These are phyloP conservation scores for Ceratobasidium sp. DNA, from an alignment of 1,284 basidiomycete genomes.

Conservation along the genomic window DNA sequence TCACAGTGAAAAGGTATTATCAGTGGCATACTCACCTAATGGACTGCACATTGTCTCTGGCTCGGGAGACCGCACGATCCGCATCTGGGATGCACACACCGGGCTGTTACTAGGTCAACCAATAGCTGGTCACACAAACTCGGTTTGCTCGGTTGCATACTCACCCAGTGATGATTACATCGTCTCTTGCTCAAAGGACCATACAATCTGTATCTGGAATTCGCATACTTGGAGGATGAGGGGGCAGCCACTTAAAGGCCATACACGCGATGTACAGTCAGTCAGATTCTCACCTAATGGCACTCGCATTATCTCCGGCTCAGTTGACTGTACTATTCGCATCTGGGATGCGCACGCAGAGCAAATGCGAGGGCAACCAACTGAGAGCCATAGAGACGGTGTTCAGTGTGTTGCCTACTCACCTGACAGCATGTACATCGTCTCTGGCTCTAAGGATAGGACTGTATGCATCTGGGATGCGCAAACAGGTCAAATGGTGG, in stretches of 20 bases:
- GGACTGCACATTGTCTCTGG: slow-evolving; percentile 14
- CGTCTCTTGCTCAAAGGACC: slow-evolving; percentile 15
- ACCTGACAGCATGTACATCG: too few species aligned
- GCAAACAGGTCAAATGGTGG: too few species aligned
- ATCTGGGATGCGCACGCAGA: slow-evolving; percentile 18
- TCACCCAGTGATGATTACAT: slow-evolving; percentile 15
- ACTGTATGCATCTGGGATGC: too few species aligned
- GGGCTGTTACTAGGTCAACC: background rate
- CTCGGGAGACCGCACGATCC: slow-evolving; percentile 13
- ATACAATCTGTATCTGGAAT: slow-evolving; percentile 29
- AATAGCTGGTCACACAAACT: slow-evolving; percentile 3
- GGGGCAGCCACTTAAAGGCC: slow-evolving; percentile 23
- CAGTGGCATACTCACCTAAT: slow-evolving; percentile 39
- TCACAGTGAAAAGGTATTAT: too few species aligned
- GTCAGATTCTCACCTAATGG: slow-evolving; percentile 26
- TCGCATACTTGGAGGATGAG: background rate
- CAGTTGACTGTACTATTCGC: slow-evolving; percentile 25
- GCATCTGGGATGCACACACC: slow-evolving; percentile 8
- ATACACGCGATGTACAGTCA: slow-evolving; percentile 17
- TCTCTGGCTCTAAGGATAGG: too few species aligned
- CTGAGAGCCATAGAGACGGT: too few species aligned
- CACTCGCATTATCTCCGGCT: slow-evolving; percentile 23
- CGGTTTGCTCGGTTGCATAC: slow-evolving; percentile 13
- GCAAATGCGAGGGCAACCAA: too few species aligned
- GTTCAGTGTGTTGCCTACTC: too few species aligned